Percentiles rank a stretch among this genome's conserved stretches.
Evolutionary conservation across 371 early-diverging fungal species (phyloP).

Genomic region (Chytridiales sp.): DNA sequence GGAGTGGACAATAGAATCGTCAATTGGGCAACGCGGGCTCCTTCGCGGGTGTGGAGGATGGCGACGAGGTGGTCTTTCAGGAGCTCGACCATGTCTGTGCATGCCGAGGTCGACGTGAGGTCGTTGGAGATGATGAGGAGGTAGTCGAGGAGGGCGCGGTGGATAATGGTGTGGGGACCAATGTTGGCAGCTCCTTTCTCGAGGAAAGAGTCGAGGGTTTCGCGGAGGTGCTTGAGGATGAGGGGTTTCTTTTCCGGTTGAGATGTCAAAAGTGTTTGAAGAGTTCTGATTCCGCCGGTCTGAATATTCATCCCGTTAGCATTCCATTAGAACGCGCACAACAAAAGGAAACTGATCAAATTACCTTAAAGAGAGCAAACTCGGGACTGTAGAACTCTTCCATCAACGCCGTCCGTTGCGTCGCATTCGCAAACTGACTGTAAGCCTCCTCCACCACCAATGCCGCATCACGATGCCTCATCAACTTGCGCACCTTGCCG

Average conservation of each 20-base stretch:
- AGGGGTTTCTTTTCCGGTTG: conserved; percentile 76
- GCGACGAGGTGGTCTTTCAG: conserved; percentile 82
- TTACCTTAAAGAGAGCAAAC: conserved; percentile 76
- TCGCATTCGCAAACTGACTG: conserved; percentile 72
- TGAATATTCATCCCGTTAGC: conserved; percentile 2
- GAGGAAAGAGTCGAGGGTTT: conserved; percentile 68
- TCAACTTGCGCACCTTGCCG: conserved; percentile 74
- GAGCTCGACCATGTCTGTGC: conserved; percentile 67
- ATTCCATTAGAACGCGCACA: background rate
- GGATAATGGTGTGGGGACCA: conserved; percentile 76
- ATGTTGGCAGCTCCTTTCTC: conserved; percentile 75
- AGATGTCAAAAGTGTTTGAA: conserved; percentile 64
- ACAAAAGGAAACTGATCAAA: background rate
- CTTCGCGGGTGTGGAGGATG: conserved; percentile 90
- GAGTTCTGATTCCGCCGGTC: conserved; percentile 39
- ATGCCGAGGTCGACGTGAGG: conserved; percentile 71
- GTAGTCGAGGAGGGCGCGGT: conserved; percentile 84
- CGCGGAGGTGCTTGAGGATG: conserved; percentile 70
- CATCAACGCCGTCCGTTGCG: conserved; percentile 73
- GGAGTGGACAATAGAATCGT: conserved; percentile 74
- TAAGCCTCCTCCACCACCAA: conserved; percentile 84
- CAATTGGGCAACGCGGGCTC: conserved; percentile 80
- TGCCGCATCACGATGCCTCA: conserved; percentile 75
- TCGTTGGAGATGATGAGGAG: conserved; percentile 67
- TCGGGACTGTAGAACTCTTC: conserved; percentile 94